phyloP scores from a whole-genome alignment of 495 filamentous ascomycete genomes.

The Penicillium chermesinum region DNA sequence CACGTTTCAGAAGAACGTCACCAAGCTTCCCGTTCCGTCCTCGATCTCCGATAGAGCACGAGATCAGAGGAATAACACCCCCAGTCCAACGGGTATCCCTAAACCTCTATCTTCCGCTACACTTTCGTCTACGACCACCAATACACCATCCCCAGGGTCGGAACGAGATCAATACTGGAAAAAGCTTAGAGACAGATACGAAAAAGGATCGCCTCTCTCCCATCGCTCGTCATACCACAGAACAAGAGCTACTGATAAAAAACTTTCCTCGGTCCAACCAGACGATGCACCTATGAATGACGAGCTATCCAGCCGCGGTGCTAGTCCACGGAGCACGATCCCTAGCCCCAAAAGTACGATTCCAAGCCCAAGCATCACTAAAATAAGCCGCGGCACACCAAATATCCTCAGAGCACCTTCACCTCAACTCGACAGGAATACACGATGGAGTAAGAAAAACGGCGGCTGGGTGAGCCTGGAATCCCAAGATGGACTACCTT shows the following conservation, averaged over 20 bases:
- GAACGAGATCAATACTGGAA: constrained; percentile 30
- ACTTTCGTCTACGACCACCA: constrained; percentile 12
- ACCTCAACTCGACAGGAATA: constrained; percentile 11
- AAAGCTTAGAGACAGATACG: constrained; percentile 27
- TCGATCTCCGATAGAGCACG: constrained; percentile 15
- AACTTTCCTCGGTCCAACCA: not conserved
- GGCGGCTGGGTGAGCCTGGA: constrained; percentile 23
- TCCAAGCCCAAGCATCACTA: constrained; percentile 3
- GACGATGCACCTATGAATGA: not conserved
- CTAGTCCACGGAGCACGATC: not conserved
- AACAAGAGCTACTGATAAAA: constrained; percentile 7
- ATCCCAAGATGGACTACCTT: constrained; percentile 11
- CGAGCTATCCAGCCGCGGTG: not conserved
- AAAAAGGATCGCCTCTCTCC: constrained; percentile 25
- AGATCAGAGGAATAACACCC: constrained; percentile 15
- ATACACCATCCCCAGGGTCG: constrained; percentile 16
- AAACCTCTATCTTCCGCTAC: constrained; percentile 11
- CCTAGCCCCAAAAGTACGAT: not conserved
- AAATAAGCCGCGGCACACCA: constrained; percentile 7
- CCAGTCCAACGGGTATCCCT: constrained; percentile 18
- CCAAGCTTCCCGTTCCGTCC: constrained; percentile 34
- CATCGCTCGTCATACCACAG: constrained; percentile 11
- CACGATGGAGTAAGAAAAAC: constrained; percentile 21
- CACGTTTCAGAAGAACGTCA: constrained; percentile 23
- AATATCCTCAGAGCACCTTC: constrained; percentile 5